phyloP scores from a whole-genome alignment of 169 alveolate species.

The Plasmodium malariae region DNA sequence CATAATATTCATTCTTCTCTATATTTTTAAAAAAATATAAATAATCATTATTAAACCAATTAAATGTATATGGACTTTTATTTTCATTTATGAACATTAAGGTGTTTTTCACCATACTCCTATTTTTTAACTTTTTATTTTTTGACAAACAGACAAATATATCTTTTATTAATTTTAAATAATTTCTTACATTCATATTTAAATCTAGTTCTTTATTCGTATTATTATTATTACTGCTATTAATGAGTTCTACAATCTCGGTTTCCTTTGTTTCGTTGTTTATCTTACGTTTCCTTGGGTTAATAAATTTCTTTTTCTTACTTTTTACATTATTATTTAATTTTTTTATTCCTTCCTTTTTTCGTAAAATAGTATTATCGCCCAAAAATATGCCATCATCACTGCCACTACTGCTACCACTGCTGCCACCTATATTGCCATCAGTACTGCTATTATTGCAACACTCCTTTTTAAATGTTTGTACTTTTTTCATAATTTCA shows the following conservation, averaged over 20 bases:
- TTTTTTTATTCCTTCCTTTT: constrained; percentile 6
- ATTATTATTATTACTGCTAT: constrained; percentile 5
- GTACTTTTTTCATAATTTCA: constrained; percentile 31
- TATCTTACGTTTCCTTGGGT: constrained; percentile 67
- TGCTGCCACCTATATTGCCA: background rate
- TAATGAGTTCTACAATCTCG: background rate
- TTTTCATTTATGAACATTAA: constrained; percentile 62
- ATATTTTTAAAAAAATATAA: constrained; percentile 37
- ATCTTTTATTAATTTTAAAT: constrained; percentile 37
- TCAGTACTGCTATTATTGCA: background rate
- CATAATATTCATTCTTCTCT: constrained; percentile 42
- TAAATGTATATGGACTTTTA: constrained; percentile 23
- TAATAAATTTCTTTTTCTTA: constrained; percentile 36
- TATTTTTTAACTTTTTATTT: constrained; percentile 37
- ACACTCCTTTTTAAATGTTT: constrained; percentile 1
- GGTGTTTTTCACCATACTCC: constrained; percentile 17
- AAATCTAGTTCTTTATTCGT: constrained; percentile 29
- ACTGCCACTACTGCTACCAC: no score
- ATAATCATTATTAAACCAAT: constrained; percentile 66
- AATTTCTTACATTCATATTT: constrained; percentile 38
- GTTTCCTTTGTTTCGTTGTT: constrained; percentile 4
- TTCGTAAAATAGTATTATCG: background rate
- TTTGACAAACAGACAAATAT: constrained; percentile 24
- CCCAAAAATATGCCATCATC: background rate
- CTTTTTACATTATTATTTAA: constrained; percentile 8